These are phyloP conservation scores for Penicillium paneum DNA, from an alignment of 2,329 filamentous ascomycete genomes.

Conservation along the genomic window DNA sequence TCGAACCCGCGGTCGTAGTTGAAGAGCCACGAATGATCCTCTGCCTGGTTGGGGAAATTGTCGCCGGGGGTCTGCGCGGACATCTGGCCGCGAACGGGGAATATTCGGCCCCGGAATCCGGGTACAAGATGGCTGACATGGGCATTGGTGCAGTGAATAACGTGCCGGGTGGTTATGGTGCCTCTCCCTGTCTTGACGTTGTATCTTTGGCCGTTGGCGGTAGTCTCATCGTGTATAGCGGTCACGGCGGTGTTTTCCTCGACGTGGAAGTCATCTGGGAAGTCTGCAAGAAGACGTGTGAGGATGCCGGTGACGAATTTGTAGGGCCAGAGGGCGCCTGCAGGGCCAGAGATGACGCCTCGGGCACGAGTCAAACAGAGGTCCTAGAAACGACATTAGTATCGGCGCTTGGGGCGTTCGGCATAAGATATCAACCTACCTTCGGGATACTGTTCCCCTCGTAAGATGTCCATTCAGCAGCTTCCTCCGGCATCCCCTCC, in stretches of 20 bases:
- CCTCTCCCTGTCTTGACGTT: constrained; percentile 48
- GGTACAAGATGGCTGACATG: constrained; percentile 54
- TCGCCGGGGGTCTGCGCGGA: constrained; percentile 37
- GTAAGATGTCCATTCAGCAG: constrained; percentile 25
- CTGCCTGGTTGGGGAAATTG: constrained; percentile 30
- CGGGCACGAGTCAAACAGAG: constrained; percentile 22
- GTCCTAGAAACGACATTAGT: constrained; percentile 14
- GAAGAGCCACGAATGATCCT: constrained; percentile 51
- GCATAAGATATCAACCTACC: constrained; percentile 2
- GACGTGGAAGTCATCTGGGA: constrained; percentile 37
- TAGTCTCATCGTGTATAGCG: not conserved
- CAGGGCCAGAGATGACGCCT: constrained; percentile 28
- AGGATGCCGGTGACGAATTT: constrained; percentile 30
- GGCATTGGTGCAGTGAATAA: constrained; percentile 60
- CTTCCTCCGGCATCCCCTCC: constrained; percentile 26
- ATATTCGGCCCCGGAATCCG: constrained; percentile 38
- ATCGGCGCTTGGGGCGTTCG: not conserved
- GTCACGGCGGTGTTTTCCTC: constrained; percentile 23
- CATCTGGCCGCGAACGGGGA: constrained; percentile 44
- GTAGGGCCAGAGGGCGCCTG: constrained; percentile 34
- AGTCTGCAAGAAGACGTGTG: constrained; percentile 10
- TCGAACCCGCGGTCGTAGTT: constrained; percentile 50
- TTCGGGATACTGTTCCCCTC: constrained; percentile 23
- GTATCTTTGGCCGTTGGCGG: constrained; percentile 28
- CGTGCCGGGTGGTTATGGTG: constrained; percentile 45